A percentile compares a stretch with the other conserved stretches of the same genome.
Conservation (phyloP, 2,329 filamentous ascomycete species). For the Coniochaeta sp. region DNA sequence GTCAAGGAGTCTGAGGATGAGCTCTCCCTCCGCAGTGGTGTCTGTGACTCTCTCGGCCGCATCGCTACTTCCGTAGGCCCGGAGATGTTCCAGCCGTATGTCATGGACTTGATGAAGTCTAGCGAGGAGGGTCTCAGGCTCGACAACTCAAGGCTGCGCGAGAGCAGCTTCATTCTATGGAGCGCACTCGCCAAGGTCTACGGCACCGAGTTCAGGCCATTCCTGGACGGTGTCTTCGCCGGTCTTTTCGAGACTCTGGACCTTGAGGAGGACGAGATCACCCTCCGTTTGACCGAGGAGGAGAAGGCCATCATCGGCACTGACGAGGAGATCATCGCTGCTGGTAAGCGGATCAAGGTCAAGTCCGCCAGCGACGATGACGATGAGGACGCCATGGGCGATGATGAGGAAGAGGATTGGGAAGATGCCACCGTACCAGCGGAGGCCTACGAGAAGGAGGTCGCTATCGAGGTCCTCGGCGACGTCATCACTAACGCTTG, state of each 20-base stretch:
- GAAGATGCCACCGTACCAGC: slow-evolving; percentile 85
- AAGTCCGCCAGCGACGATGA: slow-evolving; percentile 53
- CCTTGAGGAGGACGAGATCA: slow-evolving; percentile 81
- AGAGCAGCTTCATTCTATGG: slow-evolving; percentile 97
- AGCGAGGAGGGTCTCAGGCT: slow-evolving; percentile 87
- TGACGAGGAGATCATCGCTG: slow-evolving; percentile 62
- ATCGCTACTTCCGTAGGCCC: slow-evolving; percentile 85
- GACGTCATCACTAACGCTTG: slow-evolving; percentile 87
- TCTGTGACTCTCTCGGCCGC: slow-evolving; percentile 88
- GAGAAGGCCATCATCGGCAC: slow-evolving; percentile 65
- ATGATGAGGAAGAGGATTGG: slow-evolving; percentile 61
- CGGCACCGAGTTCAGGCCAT: slow-evolving; percentile 72
- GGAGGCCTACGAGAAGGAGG: slow-evolving; percentile 92
- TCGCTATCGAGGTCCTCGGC: slow-evolving; percentile 88
- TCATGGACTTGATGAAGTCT: slow-evolving; percentile 81
- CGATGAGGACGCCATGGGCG: slow-evolving; percentile 51
- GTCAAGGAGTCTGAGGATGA: slow-evolving; percentile 89
- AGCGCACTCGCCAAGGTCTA: slow-evolving; percentile 92
- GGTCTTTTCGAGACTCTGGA: slow-evolving; percentile 79
- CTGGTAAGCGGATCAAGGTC: slow-evolving; percentile 80
- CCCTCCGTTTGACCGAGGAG: slow-evolving; percentile 67
- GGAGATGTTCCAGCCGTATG: slow-evolving; percentile 82
- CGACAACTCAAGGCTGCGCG: slow-evolving; percentile 82
- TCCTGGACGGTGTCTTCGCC: slow-evolving; percentile 70
- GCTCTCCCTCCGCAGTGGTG: slow-evolving; percentile 79